phyloP scores from a whole-genome alignment of 2,329 filamentous ascomycete species.

The Botrytis byssoidea region DNA sequence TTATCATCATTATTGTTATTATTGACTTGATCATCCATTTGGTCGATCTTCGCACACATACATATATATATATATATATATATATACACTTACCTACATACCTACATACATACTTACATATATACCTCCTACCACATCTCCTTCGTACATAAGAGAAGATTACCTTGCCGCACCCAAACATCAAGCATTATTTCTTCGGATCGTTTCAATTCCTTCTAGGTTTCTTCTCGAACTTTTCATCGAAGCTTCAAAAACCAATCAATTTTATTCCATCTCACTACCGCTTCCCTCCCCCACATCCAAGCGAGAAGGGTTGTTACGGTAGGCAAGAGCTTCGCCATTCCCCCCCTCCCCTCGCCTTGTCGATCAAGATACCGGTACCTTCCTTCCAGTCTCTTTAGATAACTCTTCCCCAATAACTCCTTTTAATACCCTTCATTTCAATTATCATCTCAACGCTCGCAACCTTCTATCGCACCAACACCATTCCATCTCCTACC shows the following conservation, averaged over 20 bases:
- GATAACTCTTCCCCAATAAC: not conserved
- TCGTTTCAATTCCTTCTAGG: constrained; percentile 21
- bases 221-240: constrained; percentile 21
- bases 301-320: constrained; percentile 19
- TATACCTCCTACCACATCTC: not conserved
- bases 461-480: not conserved
- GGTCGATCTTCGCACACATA: not conserved
- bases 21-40: not conserved
- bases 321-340: constrained; percentile 17
- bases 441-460: not conserved
- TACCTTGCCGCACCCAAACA: not conserved
- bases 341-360: constrained; percentile 12
- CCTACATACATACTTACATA: no score
- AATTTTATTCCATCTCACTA: constrained; percentile 15
- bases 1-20: not conserved
- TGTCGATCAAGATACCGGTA: constrained; percentile 1
- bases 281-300: constrained; percentile 10
- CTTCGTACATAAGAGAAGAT: not conserved
- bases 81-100: no score
- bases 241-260: constrained; percentile 17
- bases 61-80: no score
- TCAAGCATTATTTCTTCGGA: constrained; percentile 4
- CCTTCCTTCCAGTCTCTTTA: not conserved
- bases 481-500: not conserved
- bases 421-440: not conserved